A percentile compares a stretch with the other conserved stretches of the same genome.
phyloP scores from a whole-genome alignment of 2,329 filamentous ascomycete species.

The Diplodia mutila region DNA sequence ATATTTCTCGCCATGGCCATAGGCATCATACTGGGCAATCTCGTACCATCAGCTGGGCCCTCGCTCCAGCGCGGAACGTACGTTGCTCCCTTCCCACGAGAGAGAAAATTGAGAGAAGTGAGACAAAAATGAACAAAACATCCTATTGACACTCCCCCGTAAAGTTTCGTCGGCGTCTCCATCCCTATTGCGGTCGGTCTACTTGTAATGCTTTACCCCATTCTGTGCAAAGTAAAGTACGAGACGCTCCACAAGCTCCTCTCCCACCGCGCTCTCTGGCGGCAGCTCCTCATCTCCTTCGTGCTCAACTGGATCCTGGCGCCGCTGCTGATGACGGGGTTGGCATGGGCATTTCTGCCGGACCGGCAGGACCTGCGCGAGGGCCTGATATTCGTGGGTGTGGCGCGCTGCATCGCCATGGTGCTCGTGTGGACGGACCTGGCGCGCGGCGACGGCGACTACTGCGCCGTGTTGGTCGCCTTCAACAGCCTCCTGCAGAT shows the following conservation, averaged over 20 bases:
- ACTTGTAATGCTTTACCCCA: constrained; percentile 93
- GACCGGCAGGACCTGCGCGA: constrained; percentile 54
- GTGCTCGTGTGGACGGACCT: constrained; percentile 79
- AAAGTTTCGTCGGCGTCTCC: constrained; percentile 61
- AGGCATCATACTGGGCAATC: constrained; percentile 74
- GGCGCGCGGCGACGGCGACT: constrained; percentile 76
- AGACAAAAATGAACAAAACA: no score
- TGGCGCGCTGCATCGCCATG: constrained; percentile 90
- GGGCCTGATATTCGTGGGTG: constrained; percentile 78
- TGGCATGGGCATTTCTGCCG: constrained; percentile 64
- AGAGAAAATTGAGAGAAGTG: background rate
- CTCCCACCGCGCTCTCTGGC: constrained; percentile 66
- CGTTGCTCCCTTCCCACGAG: constrained; percentile 45
- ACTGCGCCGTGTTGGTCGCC: constrained; percentile 68
- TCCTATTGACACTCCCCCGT: no score
- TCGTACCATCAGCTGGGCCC: constrained; percentile 64
- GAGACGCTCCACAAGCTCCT: constrained; percentile 74
- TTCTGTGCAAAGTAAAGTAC: constrained; percentile 82
- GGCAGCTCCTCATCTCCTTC: constrained; percentile 76
- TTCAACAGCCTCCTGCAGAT: constrained; percentile 55
- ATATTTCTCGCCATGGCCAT: constrained; percentile 78
- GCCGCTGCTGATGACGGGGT: constrained; percentile 74
- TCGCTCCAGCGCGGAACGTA: constrained; percentile 67
- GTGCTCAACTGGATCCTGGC: constrained; percentile 83
- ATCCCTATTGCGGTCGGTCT: constrained; percentile 73